Evolutionary conservation across 2,329 filamentous ascomycete species (phyloP).

Genomic region (Paecilomyces dactylethromorphus): DNA sequence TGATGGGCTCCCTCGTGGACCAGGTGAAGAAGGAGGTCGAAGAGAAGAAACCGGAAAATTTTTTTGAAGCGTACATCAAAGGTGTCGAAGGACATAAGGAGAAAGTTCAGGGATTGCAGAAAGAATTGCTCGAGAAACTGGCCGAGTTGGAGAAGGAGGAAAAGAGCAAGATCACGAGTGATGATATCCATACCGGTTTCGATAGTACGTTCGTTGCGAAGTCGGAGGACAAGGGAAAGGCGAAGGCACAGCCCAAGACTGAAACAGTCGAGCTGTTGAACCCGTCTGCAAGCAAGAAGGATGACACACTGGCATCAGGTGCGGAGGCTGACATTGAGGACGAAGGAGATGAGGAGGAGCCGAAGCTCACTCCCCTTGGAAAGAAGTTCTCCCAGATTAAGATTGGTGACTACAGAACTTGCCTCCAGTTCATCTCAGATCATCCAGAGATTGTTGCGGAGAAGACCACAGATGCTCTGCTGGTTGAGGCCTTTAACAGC

Average conservation of each 20-base stretch:
- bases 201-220: conserved; percentile 78
- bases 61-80: conserved; percentile 68
- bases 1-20: conserved; percentile 95
- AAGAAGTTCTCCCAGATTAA: conserved; percentile 76
- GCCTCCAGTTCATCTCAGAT: conserved; percentile 68
- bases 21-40: conserved; percentile 84
- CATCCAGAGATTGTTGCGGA: conserved; percentile 76
- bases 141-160: conserved; percentile 80
- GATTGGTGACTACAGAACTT: conserved; percentile 64
- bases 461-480: conserved; percentile 80
- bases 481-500: conserved; percentile 86
- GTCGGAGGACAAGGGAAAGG: conserved; percentile 39
- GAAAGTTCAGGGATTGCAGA: conserved; percentile 73
- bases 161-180: conserved; percentile 85
- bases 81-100: conserved; percentile 70
- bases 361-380: conserved; percentile 71
- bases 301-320: conserved; percentile 44
- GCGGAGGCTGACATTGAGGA: conserved; percentile 51
- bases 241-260: conserved; percentile 34
- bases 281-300: conserved; percentile 41
- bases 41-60: conserved; percentile 60
- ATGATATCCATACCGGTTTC: conserved; percentile 81
- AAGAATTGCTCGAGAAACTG: conserved; percentile 66
- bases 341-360: conserved; percentile 60
- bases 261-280: conserved; percentile 67